Base-by-base conservation (phyloP, 495 filamentous ascomycete genomes). In the Neurospora sp. region DNA sequence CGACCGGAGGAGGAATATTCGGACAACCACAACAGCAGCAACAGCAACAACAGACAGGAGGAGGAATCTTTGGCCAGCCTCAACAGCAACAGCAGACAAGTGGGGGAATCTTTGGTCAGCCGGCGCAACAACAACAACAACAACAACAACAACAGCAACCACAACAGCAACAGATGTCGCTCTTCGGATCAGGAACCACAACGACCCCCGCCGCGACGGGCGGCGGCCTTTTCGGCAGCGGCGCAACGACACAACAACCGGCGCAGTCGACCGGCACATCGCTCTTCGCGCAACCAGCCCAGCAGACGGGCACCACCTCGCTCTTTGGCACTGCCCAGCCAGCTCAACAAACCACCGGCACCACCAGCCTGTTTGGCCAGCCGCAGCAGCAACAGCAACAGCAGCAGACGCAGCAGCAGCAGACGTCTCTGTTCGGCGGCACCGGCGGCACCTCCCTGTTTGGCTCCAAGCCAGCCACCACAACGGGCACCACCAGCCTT, bases 391-490 rank as follows among this genome's bases (percentile, higher is more conserved):
- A 48, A 5, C 46, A 48, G n/a, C 46, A 53, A 42, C 73, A 76
- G 35, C 75, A 76, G 53, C 74, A 74, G 39, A 69, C 53, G 11
- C 72, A 65, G 46, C 69, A 27, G 40, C 71, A 14, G 77, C 77
- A 16, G 80, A 78, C 16, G 1, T 53, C 46, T 12, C 71, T 82
- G 0, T 83, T 83, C 75, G 81, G 80, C 16, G 39, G 42, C n/a
- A 79, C 82, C 7, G 82, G 83, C 20, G 84, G 85, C 4, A 22
- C 46, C 46, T 53, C n/a, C 0, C 72, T 86, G n/a, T 86, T 88
- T 73, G 83, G 85, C 12, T 73, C 72, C 73, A 85, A 80, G 48
- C 70, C 81, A 1, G 75, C 80, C 0, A 61, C 75, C 14, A 69
- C 65, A 46, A 39, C 39, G 11, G n/a, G 48, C 42, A 41, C 44